These are phyloP conservation scores for Trypanosomatidae sp. DNA, from an alignment of 208 protist species.

Conservation along the genomic window DNA sequence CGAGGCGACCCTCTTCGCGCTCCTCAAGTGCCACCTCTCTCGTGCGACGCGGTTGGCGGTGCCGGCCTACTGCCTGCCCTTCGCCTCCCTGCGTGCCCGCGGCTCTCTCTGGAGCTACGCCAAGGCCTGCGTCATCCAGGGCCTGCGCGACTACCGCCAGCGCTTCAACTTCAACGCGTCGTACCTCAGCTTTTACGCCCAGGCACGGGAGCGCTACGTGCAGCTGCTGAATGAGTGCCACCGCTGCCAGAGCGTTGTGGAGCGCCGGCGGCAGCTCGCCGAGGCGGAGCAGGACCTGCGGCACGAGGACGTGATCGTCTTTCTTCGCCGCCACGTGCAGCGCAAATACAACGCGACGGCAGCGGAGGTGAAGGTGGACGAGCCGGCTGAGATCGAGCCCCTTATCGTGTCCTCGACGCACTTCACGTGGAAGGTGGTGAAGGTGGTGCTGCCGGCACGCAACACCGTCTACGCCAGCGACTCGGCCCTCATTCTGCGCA, in stretches of 20 bases:
- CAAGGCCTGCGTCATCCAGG: constrained; percentile 41
- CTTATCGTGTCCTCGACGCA: constrained; percentile 40
- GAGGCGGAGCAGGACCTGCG: constrained; percentile 71
- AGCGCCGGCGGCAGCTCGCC: constrained; percentile 44
- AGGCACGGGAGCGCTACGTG: constrained; percentile 65
- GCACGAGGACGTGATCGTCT: constrained; percentile 73
- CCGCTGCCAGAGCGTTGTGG: constrained; percentile 37
- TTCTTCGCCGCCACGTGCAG: constrained; percentile 50
- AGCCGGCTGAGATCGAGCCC: constrained; percentile 4
- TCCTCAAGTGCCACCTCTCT: constrained; percentile 50
- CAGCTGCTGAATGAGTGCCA: constrained; percentile 70
- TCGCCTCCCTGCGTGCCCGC: constrained; percentile 32
- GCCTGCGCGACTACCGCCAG: constrained; percentile 51
- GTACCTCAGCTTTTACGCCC: constrained; percentile 64
- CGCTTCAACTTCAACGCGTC: constrained; percentile 81
- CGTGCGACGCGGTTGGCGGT: constrained; percentile 34
- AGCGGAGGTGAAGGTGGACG: neutral
- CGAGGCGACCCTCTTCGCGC: constrained; percentile 41
- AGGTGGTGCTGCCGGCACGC: constrained; percentile 37
- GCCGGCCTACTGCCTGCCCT: constrained; percentile 61
- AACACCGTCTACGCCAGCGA: constrained; percentile 27
- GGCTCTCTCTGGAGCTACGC: constrained; percentile 64
- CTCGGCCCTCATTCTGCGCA: constrained; percentile 25
- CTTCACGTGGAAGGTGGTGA: constrained; percentile 40
- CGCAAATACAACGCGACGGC: constrained; percentile 30